These are phyloP conservation scores for Trichothecium sympodiale DNA, from an alignment of 2,329 filamentous ascomycete species.

Conservation along the genomic window DNA sequence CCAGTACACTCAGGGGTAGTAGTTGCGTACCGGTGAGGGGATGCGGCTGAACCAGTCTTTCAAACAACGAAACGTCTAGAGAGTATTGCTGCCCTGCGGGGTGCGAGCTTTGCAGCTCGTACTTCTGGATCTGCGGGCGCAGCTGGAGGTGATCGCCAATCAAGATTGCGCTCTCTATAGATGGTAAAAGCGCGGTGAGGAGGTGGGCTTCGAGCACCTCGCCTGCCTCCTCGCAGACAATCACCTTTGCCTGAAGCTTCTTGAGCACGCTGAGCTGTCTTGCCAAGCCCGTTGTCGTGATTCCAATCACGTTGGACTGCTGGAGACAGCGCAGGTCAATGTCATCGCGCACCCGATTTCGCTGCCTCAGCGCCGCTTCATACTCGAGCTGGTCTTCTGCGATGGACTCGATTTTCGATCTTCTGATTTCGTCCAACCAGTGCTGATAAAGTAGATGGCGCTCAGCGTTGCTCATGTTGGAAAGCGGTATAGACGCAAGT, in stretches of 20 bases:
- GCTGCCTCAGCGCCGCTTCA: background rate
- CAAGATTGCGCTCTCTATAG: slow-evolving; percentile 48
- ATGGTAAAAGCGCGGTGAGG: slow-evolving; percentile 46
- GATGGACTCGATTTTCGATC: slow-evolving; percentile 7
- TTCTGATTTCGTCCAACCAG: slow-evolving; percentile 6
- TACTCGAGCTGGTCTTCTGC: slow-evolving; percentile 1
- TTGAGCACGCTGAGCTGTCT: slow-evolving; percentile 36
- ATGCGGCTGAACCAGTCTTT: slow-evolving; percentile 34
- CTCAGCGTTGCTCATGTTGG: slow-evolving; percentile 5
- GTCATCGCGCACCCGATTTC: slow-evolving; percentile 11
- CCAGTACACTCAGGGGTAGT: slow-evolving; percentile 28
- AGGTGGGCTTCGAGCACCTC: slow-evolving; percentile 57
- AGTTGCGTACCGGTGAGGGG: slow-evolving; percentile 7
- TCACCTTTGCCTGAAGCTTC: slow-evolving; percentile 38
- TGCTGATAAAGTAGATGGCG: slow-evolving; percentile 2
- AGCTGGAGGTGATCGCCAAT: slow-evolving; percentile 56
- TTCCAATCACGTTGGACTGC: slow-evolving; percentile 38
- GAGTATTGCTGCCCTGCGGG: slow-evolving; percentile 34
- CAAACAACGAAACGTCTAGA: slow-evolving; percentile 51
- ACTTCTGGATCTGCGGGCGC: slow-evolving; percentile 45
- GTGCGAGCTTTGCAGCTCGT: slow-evolving; percentile 40
- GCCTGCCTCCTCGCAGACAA: slow-evolving; percentile 58
- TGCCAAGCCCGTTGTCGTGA: slow-evolving; percentile 50
- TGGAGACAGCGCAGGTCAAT: slow-evolving; percentile 25
- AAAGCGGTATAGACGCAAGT: background rate